A percentile compares a stretch with the other conserved stretches of the same genome.
Evolutionary conservation across 495 filamentous ascomycete species (phyloP).

Genomic region (Trichoderma virens): DNA sequence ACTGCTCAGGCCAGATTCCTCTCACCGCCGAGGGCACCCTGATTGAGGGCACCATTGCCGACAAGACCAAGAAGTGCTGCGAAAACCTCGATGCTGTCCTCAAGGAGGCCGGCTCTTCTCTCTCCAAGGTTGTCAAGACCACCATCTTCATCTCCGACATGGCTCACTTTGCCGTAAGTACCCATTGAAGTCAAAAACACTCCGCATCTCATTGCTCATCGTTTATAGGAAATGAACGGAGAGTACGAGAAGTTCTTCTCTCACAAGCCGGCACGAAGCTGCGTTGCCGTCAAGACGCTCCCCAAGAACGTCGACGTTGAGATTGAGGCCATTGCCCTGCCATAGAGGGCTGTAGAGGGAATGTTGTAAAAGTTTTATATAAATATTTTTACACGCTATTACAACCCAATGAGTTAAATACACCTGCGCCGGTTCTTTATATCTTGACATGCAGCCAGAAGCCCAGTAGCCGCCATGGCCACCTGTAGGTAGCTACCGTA

Average conservation of each 20-base stretch:
- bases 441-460: constrained; percentile 12
- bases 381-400: constrained; percentile 2
- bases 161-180: constrained; percentile 59
- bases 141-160: constrained; percentile 80
- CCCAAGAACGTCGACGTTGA: constrained; percentile 87
- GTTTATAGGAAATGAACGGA: constrained; percentile 64
- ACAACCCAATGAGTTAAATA: constrained; percentile 15
- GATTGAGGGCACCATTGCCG: constrained; percentile 64
- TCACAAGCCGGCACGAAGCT: constrained; percentile 86
- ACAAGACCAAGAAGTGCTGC: constrained; percentile 69
- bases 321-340: constrained; percentile 84
- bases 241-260: constrained; percentile 82
- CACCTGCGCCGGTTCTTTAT: constrained; percentile 21
- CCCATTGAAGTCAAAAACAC: not conserved
- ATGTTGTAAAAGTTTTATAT: not conserved
- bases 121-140: constrained; percentile 72
- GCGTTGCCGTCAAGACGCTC: constrained; percentile 82
- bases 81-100: constrained; percentile 73
- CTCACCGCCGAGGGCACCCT: constrained; percentile 67
- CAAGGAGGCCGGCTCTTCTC: constrained; percentile 63
- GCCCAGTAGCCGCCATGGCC: not conserved
- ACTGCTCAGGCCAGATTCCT: constrained; percentile 90
- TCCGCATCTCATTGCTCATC: not conserved
- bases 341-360: constrained; percentile 24
- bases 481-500: not conserved